Conservation (phyloP, 352 stramenopile species). For the Thraustotheca clavata region DNA sequence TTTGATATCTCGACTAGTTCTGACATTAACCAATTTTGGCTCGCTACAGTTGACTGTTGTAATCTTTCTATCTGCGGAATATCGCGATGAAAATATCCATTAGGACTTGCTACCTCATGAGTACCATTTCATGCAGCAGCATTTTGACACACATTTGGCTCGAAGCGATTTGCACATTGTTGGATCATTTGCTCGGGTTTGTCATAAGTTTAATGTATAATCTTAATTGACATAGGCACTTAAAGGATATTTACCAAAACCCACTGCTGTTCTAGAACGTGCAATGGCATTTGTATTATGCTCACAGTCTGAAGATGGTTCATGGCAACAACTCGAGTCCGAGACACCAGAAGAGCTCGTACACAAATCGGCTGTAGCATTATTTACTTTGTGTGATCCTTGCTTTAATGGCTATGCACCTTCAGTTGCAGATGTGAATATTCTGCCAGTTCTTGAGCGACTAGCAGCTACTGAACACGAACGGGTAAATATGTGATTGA, state of each 20-base stretch:
- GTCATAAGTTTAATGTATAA: background rate
- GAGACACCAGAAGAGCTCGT: background rate
- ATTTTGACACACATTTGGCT: constrained; percentile 66
- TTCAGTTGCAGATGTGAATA: background rate
- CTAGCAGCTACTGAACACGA: constrained; percentile 16
- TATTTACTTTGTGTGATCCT: constrained; percentile 2
- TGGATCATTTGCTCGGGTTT: constrained; percentile 58
- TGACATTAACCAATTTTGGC: constrained; percentile 82
- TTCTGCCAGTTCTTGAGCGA: constrained; percentile 3
- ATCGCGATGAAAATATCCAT: background rate
- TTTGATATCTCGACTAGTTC: constrained; percentile 75
- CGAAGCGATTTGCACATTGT: constrained; percentile 68
- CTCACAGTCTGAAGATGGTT: background rate
- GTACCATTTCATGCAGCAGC: constrained; percentile 83
- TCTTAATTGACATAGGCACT: background rate
- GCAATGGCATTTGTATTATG: constrained; percentile 10
- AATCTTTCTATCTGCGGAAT: background rate
- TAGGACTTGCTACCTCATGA: constrained; percentile 85
- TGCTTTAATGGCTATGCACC: constrained; percentile 14
- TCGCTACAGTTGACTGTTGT: constrained; percentile 28
- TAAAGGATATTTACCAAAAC: constrained; percentile 5
- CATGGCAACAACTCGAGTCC: background rate
- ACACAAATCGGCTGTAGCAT: constrained; percentile 8
- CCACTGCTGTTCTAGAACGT: background rate
- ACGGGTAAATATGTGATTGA: background rate